Evolutionary conservation across 1,284 basidiomycete genomes (phyloP).

Genomic region (Boletellus dicymbophilus): DNA sequence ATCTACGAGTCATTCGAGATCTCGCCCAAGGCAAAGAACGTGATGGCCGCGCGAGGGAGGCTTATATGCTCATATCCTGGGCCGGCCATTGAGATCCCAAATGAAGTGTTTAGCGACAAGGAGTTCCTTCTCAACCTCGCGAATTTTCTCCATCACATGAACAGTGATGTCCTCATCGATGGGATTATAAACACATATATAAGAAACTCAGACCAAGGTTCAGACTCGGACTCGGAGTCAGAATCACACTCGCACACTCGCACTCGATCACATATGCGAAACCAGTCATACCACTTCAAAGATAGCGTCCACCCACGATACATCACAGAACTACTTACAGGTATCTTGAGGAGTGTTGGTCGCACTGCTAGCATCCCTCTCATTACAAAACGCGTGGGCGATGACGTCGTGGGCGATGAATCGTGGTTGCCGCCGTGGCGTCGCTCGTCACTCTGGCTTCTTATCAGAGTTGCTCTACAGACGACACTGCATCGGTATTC

Average conservation of each 20-base stretch:
- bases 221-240: too few relatives aligned
- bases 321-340: constrained; percentile 35
- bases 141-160: constrained; percentile 34
- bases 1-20: constrained; percentile 37
- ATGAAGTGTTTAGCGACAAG: constrained; percentile 12
- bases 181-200: too few relatives aligned
- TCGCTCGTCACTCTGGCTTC: constrained; percentile 39
- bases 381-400: constrained; percentile 6
- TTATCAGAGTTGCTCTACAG: constrained; percentile 41
- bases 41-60: constrained; percentile 31
- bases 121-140: constrained; percentile 26
- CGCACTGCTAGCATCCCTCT: constrained; percentile 12
- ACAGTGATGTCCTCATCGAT: constrained; percentile 19
- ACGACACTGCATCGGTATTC: constrained; percentile 32
- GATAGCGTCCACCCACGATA: constrained; percentile 35
- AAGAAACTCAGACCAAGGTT: too few relatives aligned
- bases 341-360: neutral
- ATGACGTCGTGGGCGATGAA: constrained; percentile 29
- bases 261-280: too few relatives aligned
- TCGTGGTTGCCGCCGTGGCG: constrained; percentile 33
- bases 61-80: constrained; percentile 36
- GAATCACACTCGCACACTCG: too few relatives aligned
- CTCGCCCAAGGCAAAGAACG: constrained; percentile 1
- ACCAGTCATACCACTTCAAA: neutral
- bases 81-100: constrained; percentile 27